Conservation (phyloP, 352 stramenopile species). For the Phytophthora pseudosyringae region DNA sequence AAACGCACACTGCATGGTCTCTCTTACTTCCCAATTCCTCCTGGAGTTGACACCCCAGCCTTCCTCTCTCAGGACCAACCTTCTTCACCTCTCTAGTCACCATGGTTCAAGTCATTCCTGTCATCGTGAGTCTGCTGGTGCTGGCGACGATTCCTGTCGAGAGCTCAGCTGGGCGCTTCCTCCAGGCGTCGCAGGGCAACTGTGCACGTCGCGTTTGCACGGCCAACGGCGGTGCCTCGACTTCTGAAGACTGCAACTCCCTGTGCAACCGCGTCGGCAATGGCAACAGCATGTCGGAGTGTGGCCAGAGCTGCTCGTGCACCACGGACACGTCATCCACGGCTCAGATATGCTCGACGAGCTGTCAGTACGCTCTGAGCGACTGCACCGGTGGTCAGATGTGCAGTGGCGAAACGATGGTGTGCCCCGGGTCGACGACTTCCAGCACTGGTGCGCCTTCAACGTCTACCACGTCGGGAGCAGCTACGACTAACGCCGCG, state of each 20-base stretch:
- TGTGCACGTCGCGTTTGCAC: constrained; percentile 30
- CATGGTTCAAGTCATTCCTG: constrained; percentile 26
- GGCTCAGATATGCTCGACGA: constrained; percentile 26
- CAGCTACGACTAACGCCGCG: background rate
- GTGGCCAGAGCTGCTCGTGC: constrained; percentile 33
- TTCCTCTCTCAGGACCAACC: constrained; percentile 5
- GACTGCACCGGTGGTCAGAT: constrained; percentile 22
- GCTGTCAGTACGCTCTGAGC: constrained; percentile 28
- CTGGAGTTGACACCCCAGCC: constrained; percentile 21
- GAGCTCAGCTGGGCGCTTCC: constrained; percentile 17
- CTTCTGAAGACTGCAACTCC: constrained; percentile 36
- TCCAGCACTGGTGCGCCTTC: constrained; percentile 8
- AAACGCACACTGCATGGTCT: background rate
- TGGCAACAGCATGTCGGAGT: constrained; percentile 33
- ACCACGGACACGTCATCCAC: constrained; percentile 23
- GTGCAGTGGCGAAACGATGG: constrained; percentile 33
- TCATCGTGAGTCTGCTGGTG: constrained; percentile 14
- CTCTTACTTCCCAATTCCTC: constrained; percentile 31
- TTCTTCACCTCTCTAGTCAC: background rate
- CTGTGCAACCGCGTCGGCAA: constrained; percentile 34
- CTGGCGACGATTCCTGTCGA: constrained; percentile 18
- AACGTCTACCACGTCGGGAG: background rate
- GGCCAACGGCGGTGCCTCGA: constrained; percentile 14
- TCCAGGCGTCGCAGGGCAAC: constrained; percentile 32
- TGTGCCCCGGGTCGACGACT: constrained; percentile 21